Conservation (phyloP, 768 basidiomycete species). For the Russula compacta region DNA sequence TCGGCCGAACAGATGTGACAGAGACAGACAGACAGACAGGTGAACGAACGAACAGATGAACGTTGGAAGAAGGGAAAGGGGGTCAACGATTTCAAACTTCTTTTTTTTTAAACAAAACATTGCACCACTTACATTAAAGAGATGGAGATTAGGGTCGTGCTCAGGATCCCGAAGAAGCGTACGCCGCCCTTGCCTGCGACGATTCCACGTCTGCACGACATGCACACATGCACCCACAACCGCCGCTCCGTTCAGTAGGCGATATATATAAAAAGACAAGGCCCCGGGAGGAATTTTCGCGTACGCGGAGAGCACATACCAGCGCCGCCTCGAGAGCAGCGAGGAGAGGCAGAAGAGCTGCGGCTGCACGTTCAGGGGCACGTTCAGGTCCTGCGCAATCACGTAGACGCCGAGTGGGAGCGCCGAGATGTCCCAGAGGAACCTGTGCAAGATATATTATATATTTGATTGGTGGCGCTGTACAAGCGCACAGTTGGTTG, state of each 20-base stretch:
- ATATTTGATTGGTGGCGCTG: no score
- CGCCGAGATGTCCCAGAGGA: conserved; percentile 53
- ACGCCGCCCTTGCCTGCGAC: conserved; percentile 26
- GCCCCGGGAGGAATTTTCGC: conserved; percentile 11
- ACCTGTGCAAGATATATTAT: conserved; percentile 27
- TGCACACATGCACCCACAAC: neutral
- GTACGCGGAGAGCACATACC: conserved; percentile 47
- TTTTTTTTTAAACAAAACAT: no score
- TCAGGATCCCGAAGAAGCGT: conserved; percentile 54
- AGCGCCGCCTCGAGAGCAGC: conserved; percentile 51
- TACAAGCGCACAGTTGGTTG: no score
- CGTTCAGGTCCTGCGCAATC: conserved; percentile 54
- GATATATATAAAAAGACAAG: neutral
- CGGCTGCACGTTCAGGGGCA: conserved; percentile 63
- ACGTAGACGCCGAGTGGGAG: conserved; percentile 61
- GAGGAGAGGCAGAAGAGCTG: conserved; percentile 54
- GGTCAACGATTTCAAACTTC: no score
- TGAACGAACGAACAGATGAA: neutral
- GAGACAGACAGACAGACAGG: neutral
- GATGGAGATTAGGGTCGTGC: conserved; percentile 48
- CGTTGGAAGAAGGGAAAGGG: no score
- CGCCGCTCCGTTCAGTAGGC: neutral
- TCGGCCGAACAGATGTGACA: conserved; percentile 8
- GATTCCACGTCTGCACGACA: conserved; percentile 30
- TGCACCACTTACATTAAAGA: conserved; percentile 33